Evolutionary conservation across 2,329 filamentous ascomycete species (phyloP).

Genomic region (Fusarium setosum): DNA sequence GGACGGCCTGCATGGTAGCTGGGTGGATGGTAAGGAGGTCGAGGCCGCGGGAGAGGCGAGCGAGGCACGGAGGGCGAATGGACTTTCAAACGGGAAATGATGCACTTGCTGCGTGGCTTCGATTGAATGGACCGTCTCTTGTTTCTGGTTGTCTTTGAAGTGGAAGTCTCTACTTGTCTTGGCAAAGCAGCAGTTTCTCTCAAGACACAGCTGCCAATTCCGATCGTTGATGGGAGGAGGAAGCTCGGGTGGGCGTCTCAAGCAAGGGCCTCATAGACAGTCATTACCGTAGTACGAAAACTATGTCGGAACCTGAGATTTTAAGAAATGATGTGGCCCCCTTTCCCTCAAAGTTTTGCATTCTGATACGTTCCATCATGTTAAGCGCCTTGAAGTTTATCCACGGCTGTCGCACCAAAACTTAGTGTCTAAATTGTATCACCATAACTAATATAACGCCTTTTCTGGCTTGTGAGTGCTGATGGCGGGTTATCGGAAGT

Average conservation of each 20-base stretch:
- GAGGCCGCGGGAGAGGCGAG: conserved; percentile 3
- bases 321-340: neutral
- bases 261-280: neutral
- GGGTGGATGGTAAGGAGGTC: conserved; percentile 6
- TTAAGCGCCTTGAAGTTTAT: neutral
- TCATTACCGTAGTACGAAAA: neutral
- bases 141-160: neutral
- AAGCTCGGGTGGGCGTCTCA: neutral
- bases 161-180: neutral
- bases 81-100: neutral
- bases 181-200: neutral
- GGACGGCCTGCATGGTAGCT: conserved; percentile 8
- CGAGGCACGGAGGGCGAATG: conserved; percentile 2
- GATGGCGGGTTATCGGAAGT: neutral
- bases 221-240: neutral
- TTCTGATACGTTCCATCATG: neutral
- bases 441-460: neutral
- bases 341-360: neutral
- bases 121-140: neutral
- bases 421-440: neutral
- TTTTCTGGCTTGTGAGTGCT: neutral
- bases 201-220: neutral
- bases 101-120: too few relatives aligned
- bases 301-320: neutral
- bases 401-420: neutral